Conservation (phyloP, 495 filamentous ascomycete genomes). For the Aspergillus nanangensis region DNA sequence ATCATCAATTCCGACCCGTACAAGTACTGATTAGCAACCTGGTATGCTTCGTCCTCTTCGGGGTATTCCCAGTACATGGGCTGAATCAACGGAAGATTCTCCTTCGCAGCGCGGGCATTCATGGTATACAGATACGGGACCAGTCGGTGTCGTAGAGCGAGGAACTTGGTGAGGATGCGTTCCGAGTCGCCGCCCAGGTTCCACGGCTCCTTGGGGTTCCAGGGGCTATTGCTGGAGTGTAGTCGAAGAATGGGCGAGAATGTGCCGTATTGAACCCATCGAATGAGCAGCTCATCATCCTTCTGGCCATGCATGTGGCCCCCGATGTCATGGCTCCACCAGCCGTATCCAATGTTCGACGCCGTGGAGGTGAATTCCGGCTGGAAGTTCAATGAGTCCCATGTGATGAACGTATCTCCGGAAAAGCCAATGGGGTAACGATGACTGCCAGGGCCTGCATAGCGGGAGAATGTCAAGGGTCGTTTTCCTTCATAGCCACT, state of each 20-base stretch:
- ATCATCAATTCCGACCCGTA: constrained; percentile 52
- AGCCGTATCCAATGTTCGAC: constrained; percentile 60
- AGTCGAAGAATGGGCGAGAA: constrained; percentile 56
- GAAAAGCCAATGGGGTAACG: constrained; percentile 60
- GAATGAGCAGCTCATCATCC: constrained; percentile 49
- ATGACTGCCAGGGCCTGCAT: constrained; percentile 54
- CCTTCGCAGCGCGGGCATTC: constrained; percentile 39
- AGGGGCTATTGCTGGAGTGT: constrained; percentile 48
- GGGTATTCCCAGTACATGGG: constrained; percentile 59
- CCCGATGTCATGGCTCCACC: constrained; percentile 64
- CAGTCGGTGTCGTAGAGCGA: constrained; percentile 47
- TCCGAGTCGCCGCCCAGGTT: constrained; percentile 33
- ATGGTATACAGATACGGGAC: constrained; percentile 55
- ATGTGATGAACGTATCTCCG: constrained; percentile 51
- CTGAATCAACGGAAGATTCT: constrained; percentile 46
- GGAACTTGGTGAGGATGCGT: constrained; percentile 38
- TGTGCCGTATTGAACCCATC: constrained; percentile 55
- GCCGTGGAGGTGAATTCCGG: constrained; percentile 60
- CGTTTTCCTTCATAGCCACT: constrained; percentile 24
- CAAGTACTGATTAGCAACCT: constrained; percentile 46
- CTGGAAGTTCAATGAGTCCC: constrained; percentile 54
- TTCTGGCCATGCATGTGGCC: constrained; percentile 48
- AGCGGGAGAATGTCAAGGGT: constrained; percentile 47
- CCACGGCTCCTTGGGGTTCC: constrained; percentile 57
- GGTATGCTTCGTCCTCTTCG: constrained; percentile 42